A percentile compares a stretch with the other conserved stretches of the same genome.
Evolutionary conservation across 345 rosid species (phyloP).

Genomic region (Sisymbrium altissimum): DNA sequence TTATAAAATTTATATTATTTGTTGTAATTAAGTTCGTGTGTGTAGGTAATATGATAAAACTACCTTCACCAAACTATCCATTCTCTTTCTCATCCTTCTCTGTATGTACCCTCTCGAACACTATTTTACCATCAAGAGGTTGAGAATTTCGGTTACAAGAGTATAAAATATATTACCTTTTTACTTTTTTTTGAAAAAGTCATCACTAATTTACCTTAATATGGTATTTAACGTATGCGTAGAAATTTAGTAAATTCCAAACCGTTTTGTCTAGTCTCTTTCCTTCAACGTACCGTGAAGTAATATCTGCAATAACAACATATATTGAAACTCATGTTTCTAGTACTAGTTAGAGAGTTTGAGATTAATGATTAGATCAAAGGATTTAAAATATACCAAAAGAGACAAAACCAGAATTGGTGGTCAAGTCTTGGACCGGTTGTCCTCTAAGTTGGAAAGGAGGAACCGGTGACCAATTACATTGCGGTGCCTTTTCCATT

Average conservation of each 20-base stretch:
- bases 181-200: not conserved
- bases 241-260: conserved; percentile 80
- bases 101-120: conserved; percentile 86
- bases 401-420: conserved; percentile 81
- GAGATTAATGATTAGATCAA: not conserved
- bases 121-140: conserved; percentile 34
- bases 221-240: conserved; percentile 70
- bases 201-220: conserved; percentile 54
- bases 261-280: conserved; percentile 69
- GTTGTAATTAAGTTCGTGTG: not conserved
- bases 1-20: not conserved
- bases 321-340: not conserved
- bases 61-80: conserved; percentile 80
- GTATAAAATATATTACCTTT: not conserved
- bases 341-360: not conserved
- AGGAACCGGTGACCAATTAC: conserved; percentile 88
- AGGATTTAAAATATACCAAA: conserved; percentile 46
- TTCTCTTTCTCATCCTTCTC: conserved; percentile 72
- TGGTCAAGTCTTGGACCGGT: conserved; percentile 67
- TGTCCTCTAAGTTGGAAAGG: conserved; percentile 86
- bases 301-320: conserved; percentile 50
- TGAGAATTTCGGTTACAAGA: not conserved
- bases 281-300: conserved; percentile 58
- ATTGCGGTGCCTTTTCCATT: conserved; percentile 76
- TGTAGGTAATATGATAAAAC: conserved; percentile 4